phyloP scores from a whole-genome alignment of 2,329 filamentous ascomycete genomes.

The Diaporthe sp. region DNA sequence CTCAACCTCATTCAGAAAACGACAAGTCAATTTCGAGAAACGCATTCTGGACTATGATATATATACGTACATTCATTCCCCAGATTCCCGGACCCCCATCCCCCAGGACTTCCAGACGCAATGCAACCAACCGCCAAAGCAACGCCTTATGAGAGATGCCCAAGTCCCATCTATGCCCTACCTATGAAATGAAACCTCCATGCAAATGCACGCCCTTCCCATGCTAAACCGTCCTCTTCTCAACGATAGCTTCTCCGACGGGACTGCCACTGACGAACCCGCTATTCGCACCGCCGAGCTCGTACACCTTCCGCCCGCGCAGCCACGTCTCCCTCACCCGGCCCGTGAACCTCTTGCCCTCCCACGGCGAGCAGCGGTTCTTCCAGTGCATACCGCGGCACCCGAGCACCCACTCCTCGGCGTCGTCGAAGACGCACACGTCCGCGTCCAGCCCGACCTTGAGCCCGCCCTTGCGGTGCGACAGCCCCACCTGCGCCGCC shows the following conservation, averaged over 20 bases:
- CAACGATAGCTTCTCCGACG: constrained; percentile 69
- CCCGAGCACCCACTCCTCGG: constrained; percentile 80
- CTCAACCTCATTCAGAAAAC: not conserved
- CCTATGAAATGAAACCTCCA: not conserved
- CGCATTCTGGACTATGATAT: not conserved
- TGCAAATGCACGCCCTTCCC: not conserved
- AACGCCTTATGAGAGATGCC: constrained; percentile 16
- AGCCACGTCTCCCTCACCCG: constrained; percentile 90
- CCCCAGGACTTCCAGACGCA: not conserved
- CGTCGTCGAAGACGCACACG: constrained; percentile 91
- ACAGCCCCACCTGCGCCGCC: constrained; percentile 87
- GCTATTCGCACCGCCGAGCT: constrained; percentile 67
- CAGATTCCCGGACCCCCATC: not conserved
- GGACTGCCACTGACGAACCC: constrained; percentile 67
- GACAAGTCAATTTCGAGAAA: not conserved
- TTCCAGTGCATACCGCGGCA: constrained; percentile 91
- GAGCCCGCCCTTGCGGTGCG: constrained; percentile 85
- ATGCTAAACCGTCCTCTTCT: constrained; percentile 64
- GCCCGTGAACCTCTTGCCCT: constrained; percentile 83
- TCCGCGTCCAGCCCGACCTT: constrained; percentile 89
- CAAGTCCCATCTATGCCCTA: not conserved
- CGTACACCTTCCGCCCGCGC: constrained; percentile 81
- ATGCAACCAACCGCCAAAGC: constrained; percentile 23
- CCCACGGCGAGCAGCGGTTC: constrained; percentile 93
- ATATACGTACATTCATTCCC: not conserved